Conservation (phyloP, 768 basidiomycete species). For the Leccinum longicurvipes region DNA sequence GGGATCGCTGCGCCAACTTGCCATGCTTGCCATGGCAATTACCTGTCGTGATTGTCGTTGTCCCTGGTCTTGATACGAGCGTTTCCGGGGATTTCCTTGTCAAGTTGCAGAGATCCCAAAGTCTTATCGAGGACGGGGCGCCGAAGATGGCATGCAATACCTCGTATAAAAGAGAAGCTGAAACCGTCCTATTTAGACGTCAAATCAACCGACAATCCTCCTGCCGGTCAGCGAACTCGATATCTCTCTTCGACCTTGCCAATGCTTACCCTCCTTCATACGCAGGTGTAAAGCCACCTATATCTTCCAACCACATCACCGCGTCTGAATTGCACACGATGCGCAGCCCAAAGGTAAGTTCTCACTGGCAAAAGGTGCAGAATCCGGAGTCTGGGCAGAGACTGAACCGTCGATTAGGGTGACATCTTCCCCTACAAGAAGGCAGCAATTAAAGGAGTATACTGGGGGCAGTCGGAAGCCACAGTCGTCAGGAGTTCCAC, state of each 20-base stretch:
- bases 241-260: not conserved
- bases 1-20: not conserved
- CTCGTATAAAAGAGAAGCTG: slow-evolving; percentile 13
- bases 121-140: not conserved
- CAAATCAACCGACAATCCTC: slow-evolving; percentile 1
- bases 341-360: slow-evolving; percentile 8
- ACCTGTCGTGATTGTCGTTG: not conserved
- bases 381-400: not conserved
- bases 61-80: not conserved
- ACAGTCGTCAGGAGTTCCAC: no score
- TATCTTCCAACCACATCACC: not conserved
- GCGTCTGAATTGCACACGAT: slow-evolving; percentile 1
- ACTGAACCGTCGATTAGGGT: slow-evolving; percentile 8
- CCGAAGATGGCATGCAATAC: not conserved
- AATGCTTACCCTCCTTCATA: not conserved
- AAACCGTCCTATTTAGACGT: not conserved
- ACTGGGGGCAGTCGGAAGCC: not conserved
- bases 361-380: not conserved
- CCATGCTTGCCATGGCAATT: not conserved
- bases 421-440: not conserved
- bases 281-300: slow-evolving; percentile 1
- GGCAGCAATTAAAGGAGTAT: slow-evolving; percentile 13
- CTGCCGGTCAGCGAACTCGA: slow-evolving; percentile 9
- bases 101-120: not conserved
- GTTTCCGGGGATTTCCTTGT: not conserved